Base-by-base conservation (phyloP, 805 yeast species). In the Kregervanrija pseudodelftensis region DNA sequence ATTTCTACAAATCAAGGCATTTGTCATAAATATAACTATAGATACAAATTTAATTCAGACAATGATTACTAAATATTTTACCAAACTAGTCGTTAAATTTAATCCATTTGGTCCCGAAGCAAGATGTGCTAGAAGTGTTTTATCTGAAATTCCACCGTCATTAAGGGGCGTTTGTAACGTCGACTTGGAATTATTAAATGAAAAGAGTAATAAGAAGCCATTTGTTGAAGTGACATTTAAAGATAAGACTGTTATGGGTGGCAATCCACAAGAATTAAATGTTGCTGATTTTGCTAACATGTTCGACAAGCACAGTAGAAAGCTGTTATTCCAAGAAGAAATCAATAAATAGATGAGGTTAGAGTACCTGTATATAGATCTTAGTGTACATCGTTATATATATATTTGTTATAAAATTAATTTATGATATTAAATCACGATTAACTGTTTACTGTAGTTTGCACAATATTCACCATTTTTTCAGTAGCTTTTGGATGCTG, bases 51-150 rank as follows among this genome's bases (percentile, higher is more conserved):
- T n/a, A 13, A 33, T 34, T 33, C 12, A 17, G 17, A 12, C 11
- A 30, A 90, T 90, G 98, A 85, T 90, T 58, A 91, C 97, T 35
- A 88, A 87, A 65, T 90, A 84, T 67, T 87, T 91, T 68, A 72
- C 89, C 33, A 79, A 79, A 51, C 87, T 88, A 8, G 70, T 71
- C 37, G 85, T 91, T 37, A 79, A 73, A 58, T 87, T 90, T 72
- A 79, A 85, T 62, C 96, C 96, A 1, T 73, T 84, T 51, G 77
- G 80, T 1, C 64, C 72, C 30, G 85, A 84, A 52, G 93, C 89
- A 37, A 85, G 82, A 63, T 70, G 85, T 7, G 89, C 95, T 5
- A 78, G 98, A 55, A 68, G 85, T 8, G 82, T 90, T 55, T 72
- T 90, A 39, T 74, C 93, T 10, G 74, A 86, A 43, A 77, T 90